Evolutionary conservation across 2,329 filamentous ascomycete genomes (phyloP).

Genomic region (Penicillium sp.): DNA sequence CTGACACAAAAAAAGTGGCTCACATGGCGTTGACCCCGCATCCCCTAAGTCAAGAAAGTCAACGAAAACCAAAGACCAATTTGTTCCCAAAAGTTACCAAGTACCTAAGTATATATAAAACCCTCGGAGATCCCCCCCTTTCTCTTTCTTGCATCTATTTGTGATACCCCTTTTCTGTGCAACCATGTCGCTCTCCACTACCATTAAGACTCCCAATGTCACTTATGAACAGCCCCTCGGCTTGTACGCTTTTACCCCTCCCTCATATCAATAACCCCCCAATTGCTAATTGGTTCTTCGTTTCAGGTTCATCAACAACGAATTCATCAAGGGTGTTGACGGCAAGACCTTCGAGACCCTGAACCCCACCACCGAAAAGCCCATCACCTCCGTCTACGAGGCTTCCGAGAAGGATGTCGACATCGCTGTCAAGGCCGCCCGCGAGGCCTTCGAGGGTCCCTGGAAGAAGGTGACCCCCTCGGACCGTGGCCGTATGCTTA

Average conservation of each 20-base stretch:
- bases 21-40: constrained; percentile 3
- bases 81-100: neutral
- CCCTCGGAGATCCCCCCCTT: neutral
- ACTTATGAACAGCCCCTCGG: constrained; percentile 45
- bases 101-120: neutral
- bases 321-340: constrained; percentile 74
- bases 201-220: constrained; percentile 40
- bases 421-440: constrained; percentile 78
- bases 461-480: constrained; percentile 70
- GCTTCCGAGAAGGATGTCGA: constrained; percentile 76
- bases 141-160: neutral
- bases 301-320: constrained; percentile 44
- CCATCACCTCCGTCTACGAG: constrained; percentile 79
- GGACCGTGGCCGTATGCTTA: constrained; percentile 66
- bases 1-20: neutral
- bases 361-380: constrained; percentile 81
- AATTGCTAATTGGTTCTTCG: constrained; percentile 67
- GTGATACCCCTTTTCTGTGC: constrained; percentile 6
- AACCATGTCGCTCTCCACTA: constrained; percentile 39
- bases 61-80: neutral
- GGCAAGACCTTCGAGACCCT: constrained; percentile 90
- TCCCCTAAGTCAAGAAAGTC: neutral
- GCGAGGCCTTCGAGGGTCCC: constrained; percentile 74
- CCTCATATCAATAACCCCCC: neutral
- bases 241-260: constrained; percentile 28